Base-by-base conservation (phyloP, 2,329 filamentous ascomycete genomes). In the Fusarium virguliforme region DNA sequence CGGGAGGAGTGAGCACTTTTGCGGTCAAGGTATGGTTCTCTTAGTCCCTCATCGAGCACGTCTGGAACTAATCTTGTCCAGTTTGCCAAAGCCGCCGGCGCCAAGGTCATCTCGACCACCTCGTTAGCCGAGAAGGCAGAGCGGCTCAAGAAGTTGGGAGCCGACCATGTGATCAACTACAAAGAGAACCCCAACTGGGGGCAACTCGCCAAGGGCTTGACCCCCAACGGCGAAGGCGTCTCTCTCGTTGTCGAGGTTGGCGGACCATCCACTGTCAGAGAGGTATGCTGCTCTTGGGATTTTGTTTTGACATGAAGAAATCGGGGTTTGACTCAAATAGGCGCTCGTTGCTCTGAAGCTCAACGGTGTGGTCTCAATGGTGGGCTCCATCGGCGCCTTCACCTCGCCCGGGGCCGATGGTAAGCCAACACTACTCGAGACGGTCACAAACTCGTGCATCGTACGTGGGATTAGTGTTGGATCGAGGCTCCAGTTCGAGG, bases 81-180 rank as follows among this genome's bases (percentile, higher is more conserved):
- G 50, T 53, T 53, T 53, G 50, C 50, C 18, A 53, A 53, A 53
- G 18, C 32, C 4, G 50, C 50, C 13, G 50, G 50, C 12, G 50
- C 50, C 8, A 18, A 8, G 2, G 50, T 53, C 4, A 53, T 53
- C 12, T n/a, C 50, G 4, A 53, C 50, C 3, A 53, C 50, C 15
- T 53, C 50, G 4, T 53, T 30, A 26, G 32, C 18, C 24, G 50
- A 53, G 13, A 53, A 53, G 8, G 32, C 32, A 15, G 50, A 53
- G 3, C 18, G 10, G 15, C 30, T 53, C 7, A 37, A 53, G 30
- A 37, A 34, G 8, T 24, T 53, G 32, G 26, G 50, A 15, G 50
- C 30, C 10, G 50, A 53, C 50, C 50, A 53, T 53, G 32, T 53
- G 18, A 53, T 53, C 12, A 53, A 53, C 50, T 53, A 53, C 18